These are phyloP conservation scores for Rhytidhysteron rufulum DNA, from an alignment of 2,329 filamentous ascomycete genomes.

Conservation along the genomic window DNA sequence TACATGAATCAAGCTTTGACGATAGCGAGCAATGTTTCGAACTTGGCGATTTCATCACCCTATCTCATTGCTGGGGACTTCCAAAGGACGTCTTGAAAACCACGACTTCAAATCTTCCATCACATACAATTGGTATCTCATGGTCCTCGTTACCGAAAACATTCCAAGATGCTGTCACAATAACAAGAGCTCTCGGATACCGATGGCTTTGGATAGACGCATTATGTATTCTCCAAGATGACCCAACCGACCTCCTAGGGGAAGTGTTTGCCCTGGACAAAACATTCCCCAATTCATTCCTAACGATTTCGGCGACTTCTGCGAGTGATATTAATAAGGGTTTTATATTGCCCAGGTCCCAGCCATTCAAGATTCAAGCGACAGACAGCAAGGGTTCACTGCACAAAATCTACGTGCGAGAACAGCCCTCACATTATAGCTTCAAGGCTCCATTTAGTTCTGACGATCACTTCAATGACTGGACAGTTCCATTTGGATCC, in stretches of 20 bases:
- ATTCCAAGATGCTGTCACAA: constrained; percentile 8
- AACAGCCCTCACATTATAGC: constrained; percentile 33
- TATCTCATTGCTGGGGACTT: constrained; percentile 32
- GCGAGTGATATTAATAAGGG: constrained; percentile 2
- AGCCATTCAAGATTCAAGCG: constrained; percentile 24
- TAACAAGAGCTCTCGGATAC: constrained; percentile 4
- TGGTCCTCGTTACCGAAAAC: constrained; percentile 7
- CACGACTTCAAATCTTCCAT: constrained; percentile 20
- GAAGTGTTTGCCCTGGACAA: constrained; percentile 2
- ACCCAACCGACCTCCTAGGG: background rate
- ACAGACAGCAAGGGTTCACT: constrained; percentile 27
- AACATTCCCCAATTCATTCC: constrained; percentile 3
- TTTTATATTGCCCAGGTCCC: constrained; percentile 1
- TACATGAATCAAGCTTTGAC: constrained; percentile 26
- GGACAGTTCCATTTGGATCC: constrained; percentile 1
- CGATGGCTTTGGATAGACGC: constrained; percentile 7
- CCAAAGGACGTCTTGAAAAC: constrained; percentile 25
- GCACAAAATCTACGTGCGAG: constrained; percentile 12
- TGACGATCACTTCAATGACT: constrained; percentile 25
- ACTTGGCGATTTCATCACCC: constrained; percentile 28
- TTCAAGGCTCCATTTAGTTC: constrained; percentile 33
- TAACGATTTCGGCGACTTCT: constrained; percentile 4
- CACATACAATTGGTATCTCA: constrained; percentile 5
- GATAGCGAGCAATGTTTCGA: constrained; percentile 22
- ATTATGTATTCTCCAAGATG: constrained; percentile 7